Percentiles rank a stretch among this genome's conserved stretches.
These are phyloP conservation scores for Coprinopsis sp. DNA, from an alignment of 768 basidiomycete genomes.

Conservation along the genomic window DNA sequence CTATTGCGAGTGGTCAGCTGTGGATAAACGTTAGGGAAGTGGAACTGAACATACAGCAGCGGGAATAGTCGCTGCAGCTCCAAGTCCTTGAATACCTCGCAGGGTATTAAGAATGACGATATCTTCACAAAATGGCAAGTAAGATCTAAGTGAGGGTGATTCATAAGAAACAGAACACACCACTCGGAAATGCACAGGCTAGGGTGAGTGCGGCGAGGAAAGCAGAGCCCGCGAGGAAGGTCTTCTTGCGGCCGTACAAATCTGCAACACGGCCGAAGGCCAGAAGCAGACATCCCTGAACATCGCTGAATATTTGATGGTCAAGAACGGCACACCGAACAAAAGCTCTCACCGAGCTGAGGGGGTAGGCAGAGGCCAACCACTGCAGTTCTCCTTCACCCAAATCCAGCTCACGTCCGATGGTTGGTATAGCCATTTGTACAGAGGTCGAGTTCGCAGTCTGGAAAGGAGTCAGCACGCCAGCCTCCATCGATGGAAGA, in stretches of 20 bases:
- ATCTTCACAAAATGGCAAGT: slow-evolving; percentile 31
- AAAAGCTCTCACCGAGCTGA: slow-evolving; percentile 48
- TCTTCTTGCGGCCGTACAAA: slow-evolving; percentile 67
- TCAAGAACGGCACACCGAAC: background rate
- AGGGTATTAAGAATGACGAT: slow-evolving; percentile 61
- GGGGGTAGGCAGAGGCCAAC: slow-evolving; percentile 60
- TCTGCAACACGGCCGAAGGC: slow-evolving; percentile 79
- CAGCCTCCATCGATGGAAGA: background rate
- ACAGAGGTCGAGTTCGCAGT: slow-evolving; percentile 42
- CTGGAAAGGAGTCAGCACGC: slow-evolving; percentile 19
- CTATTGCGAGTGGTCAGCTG: slow-evolving; percentile 26
- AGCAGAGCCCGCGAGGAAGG: slow-evolving; percentile 57
- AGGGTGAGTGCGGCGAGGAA: slow-evolving; percentile 55
- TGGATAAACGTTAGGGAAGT: slow-evolving; percentile 1
- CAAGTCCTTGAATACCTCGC: slow-evolving; percentile 78
- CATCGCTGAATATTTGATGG: background rate
- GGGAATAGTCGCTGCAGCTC: slow-evolving; percentile 71
- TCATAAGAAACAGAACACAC: slow-evolving; percentile 21
- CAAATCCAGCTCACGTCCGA: slow-evolving; percentile 46
- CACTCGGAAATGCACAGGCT: slow-evolving; percentile 59
- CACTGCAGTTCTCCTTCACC: slow-evolving; percentile 55
- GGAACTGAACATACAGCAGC: slow-evolving; percentile 45
- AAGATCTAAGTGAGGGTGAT: background rate
- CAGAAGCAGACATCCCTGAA: slow-evolving; percentile 71
- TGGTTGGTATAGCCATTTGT: slow-evolving; percentile 48